Percentiles rank a stretch among this genome's conserved stretches.
Conservation (phyloP, 768 basidiomycete genomes). For the Naganishia antarctica region DNA sequence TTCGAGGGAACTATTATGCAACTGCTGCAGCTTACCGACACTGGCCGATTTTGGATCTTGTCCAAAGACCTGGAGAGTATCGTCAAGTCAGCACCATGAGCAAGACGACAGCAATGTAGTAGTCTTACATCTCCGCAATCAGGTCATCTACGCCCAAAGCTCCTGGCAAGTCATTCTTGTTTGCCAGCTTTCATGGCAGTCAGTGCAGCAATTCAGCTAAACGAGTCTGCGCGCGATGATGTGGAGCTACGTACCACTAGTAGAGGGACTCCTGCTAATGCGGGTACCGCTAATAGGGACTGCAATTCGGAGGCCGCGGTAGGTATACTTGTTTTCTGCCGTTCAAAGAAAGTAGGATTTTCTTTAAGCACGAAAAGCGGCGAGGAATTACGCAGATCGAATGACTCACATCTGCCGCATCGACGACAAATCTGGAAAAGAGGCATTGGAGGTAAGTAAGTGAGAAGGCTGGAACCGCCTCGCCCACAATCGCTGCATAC, state of each 20-base stretch:
- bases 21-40: slow-evolving; percentile 62
- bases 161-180: slow-evolving; percentile 80
- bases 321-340: slow-evolving; percentile 73
- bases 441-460: no score
- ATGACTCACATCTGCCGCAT: slow-evolving; percentile 70
- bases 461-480: background rate
- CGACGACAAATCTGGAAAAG: slow-evolving; percentile 65
- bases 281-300: slow-evolving; percentile 65
- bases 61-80: slow-evolving; percentile 60
- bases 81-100: background rate
- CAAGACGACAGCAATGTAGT: background rate
- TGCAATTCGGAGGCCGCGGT: slow-evolving; percentile 79
- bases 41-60: slow-evolving; percentile 71
- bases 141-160: slow-evolving; percentile 77
- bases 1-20: background rate
- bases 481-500: slow-evolving; percentile 50
- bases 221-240: no score
- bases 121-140: slow-evolving; percentile 63
- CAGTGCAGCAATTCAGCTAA: background rate
- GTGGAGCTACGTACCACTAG: slow-evolving; percentile 66
- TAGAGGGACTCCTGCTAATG: slow-evolving; percentile 66
- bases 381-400: background rate
- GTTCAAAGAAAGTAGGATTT: background rate
- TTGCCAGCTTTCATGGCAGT: slow-evolving; percentile 64
- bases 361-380: background rate